phyloP scores from a whole-genome alignment of 2,329 filamentous ascomycete species.

The Beauveria caledonica region DNA sequence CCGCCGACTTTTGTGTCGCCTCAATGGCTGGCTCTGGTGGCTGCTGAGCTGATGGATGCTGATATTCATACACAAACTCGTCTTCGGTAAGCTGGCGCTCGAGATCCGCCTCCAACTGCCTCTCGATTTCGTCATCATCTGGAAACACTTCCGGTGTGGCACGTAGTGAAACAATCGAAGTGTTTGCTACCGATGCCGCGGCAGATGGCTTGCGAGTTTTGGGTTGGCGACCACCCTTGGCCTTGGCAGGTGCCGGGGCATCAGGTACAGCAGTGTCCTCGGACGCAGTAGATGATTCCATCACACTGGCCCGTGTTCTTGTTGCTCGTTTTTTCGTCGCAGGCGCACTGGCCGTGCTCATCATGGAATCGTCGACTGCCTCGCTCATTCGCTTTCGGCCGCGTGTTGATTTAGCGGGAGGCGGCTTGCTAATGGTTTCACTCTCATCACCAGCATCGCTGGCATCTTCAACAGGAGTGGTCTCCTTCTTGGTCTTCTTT shows the following conservation, averaged over 20 bases:
- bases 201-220: constrained; percentile 39
- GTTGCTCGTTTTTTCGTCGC: constrained; percentile 53
- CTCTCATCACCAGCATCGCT: constrained; percentile 20
- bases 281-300: constrained; percentile 28
- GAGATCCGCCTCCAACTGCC: constrained; percentile 56
- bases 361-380: constrained; percentile 41
- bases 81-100: constrained; percentile 47
- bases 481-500: constrained; percentile 43
- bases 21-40: constrained; percentile 20
- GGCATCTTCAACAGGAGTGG: constrained; percentile 27
- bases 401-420: constrained; percentile 33
- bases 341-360: constrained; percentile 37
- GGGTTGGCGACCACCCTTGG: constrained; percentile 31
- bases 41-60: constrained; percentile 21
- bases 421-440: constrained; percentile 20
- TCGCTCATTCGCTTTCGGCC: constrained; percentile 59
- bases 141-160: constrained; percentile 35
- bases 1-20: constrained; percentile 22
- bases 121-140: constrained; percentile 58
- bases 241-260: constrained; percentile 21
- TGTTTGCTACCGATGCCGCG: constrained; percentile 43
- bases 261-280: constrained; percentile 36
- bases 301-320: constrained; percentile 39
- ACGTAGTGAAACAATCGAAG: constrained; percentile 36
- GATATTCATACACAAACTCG: constrained; percentile 39